Base-by-base conservation (phyloP, 2,329 filamentous ascomycete species). In the Aspergillus sp. region DNA sequence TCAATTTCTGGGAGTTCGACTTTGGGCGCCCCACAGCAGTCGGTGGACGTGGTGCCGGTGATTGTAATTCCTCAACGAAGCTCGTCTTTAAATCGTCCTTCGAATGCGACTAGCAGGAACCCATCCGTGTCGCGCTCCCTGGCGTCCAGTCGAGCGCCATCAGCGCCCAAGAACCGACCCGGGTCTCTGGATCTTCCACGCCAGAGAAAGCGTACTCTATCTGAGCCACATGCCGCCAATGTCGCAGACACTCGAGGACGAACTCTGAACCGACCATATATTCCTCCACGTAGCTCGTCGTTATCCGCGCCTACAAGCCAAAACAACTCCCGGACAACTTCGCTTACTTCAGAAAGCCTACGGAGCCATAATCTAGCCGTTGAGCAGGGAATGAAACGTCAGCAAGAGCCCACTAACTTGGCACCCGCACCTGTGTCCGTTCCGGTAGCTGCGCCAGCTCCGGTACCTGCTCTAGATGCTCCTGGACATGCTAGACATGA, bases 31-130 rank as follows among this genome's bases (percentile, higher is more conserved):
- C 66, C 69, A 46, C 72, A 71, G 17, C 66, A 68, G 15, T 69
- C 72, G 25, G 69, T 74, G 15, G 80, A 82, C 58, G 70, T 79
- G 8, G 80, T 81, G 52, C 78, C 78, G 8, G 81, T 82, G 41
- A 77, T 82, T 28, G 79, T 83, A 22, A 80, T 82, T 57, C 81
- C 81, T 1, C 74, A 82, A 63, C 73, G 81, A 61, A 74, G 68
- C 31, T 82, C 81, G 6, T 82, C 81, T 22, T 68, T 82, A 19
- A 75, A 71, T 47, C 13, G 49, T 17, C 77, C 74, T 17, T 77
- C 80, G 28, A 67, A 69, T 6, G 69, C 72, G 28, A 76, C 69
- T 54, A 81, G 75, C 53, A 69, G 75, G 57, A 69, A 68, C 52
- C 73, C 77, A 48, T 80, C 80, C 22, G 71, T 68, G 47, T 71